Conservation (phyloP, 306 rosid species). For the Notholithocarpus densiflorus region DNA sequence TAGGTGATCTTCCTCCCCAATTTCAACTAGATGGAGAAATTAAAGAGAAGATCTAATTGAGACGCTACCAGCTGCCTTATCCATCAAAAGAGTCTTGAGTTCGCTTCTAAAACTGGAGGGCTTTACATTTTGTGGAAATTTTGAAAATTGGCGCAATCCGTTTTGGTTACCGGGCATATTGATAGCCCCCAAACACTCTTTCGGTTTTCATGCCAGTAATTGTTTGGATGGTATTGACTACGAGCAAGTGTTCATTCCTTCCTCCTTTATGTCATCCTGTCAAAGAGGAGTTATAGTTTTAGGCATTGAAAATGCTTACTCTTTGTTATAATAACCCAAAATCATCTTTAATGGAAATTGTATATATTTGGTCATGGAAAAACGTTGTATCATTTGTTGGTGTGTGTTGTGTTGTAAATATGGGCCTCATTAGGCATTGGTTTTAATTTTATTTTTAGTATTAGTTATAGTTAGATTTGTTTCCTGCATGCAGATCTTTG, state of each 20-base stretch:
- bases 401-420: neutral
- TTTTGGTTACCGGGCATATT: neutral
- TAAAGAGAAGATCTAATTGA: neutral
- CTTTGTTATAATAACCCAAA: neutral
- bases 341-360: neutral
- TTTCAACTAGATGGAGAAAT: too few species aligned
- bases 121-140: neutral
- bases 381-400: neutral
- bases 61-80: neutral
- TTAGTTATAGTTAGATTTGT: neutral
- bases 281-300: neutral
- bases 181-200: neutral
- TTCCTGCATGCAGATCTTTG: slow-evolving; percentile 40
- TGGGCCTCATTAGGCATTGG: neutral
- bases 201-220: neutral
- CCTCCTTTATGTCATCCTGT: neutral
- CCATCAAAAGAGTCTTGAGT: too few species aligned
- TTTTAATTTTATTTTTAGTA: neutral
- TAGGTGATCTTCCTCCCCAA: too few species aligned
- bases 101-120: too few species aligned
- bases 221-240: neutral
- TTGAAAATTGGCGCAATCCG: neutral
- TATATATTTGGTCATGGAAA: neutral
- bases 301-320: neutral
- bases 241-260: neutral